Evolutionary conservation across 108 stramenopile species (phyloP), one percentile per base, ranked within the genome.

Genomic region (Schizochytrium sp.): DNA sequence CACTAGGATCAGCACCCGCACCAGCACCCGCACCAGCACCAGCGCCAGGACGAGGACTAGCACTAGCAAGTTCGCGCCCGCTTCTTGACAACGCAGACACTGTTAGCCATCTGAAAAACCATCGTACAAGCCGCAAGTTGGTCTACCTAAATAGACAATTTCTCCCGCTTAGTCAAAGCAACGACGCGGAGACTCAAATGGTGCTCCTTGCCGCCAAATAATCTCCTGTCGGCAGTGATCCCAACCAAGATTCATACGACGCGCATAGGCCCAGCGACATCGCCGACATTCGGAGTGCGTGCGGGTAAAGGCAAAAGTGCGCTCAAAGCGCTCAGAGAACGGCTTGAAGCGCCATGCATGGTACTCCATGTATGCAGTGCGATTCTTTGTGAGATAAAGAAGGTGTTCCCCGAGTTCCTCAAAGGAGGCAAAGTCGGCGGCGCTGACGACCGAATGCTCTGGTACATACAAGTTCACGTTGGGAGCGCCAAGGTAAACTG

Each of bases 401-500:
- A 69, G 41, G 41, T 69, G 63, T 23, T 69, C 18, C 10, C 63
- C 63, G 25, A 69, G 63, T 16, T 69, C 63, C 1, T 69, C 63
- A 14, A 14, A 69, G 63, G 25, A 12, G 25, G 63, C 25, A 72
- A 72, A 72, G 47, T 72, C 72, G 4, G 41, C 41, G 5, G 44
- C 72, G 72, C 44, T 72, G 47, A 72, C 72, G 44, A 72, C 41
- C 16, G 72, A 72, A 8, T 44, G 41, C 47, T 34, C 41, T 5
- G 95, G 95, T n/a, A 92, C 92, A 88, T 95, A 95, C 0, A 95
- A 93, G 58, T 89, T 89, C 57, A 94, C 89, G 89, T 96, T 96
- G 29, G 92, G 91, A 1, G 95, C 95, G 16, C 96, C 96, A 44
- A 91, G 72, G 88, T 94, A 87, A 19, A 95, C 92, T 3, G 96